Percentiles rank a stretch among this genome's conserved stretches.
Conservation (phyloP, 2,329 filamentous ascomycete genomes). For the Xylaria multiplex region DNA sequence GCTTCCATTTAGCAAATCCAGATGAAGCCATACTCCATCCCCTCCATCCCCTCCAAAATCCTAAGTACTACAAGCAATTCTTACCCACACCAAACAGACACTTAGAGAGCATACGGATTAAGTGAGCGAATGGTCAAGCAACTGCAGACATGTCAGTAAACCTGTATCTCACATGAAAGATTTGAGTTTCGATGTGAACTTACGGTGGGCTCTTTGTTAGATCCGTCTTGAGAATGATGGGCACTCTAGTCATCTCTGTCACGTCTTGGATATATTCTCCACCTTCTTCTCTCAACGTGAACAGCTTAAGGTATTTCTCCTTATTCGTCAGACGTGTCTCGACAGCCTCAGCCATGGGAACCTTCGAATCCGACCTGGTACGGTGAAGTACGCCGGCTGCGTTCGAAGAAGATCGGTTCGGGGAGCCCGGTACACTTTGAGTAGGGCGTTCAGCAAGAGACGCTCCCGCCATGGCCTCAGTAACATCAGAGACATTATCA, state of each 20-base stretch:
- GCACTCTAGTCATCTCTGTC: constrained; percentile 95
- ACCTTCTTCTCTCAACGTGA: constrained; percentile 88
- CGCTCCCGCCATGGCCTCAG: constrained; percentile 91
- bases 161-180: background rate
- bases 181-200: constrained; percentile 58
- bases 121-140: constrained; percentile 74
- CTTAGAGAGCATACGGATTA: constrained; percentile 68
- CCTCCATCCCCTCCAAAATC: constrained; percentile 24
- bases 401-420: constrained; percentile 76
- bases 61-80: constrained; percentile 25
- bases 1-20: constrained; percentile 37
- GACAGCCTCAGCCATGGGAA: constrained; percentile 76
- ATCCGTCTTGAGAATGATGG: constrained; percentile 98
- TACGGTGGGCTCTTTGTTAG: constrained; percentile 99
- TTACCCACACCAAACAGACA: constrained; percentile 1
- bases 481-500: constrained; percentile 85
- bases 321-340: constrained; percentile 89
- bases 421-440: constrained; percentile 94
- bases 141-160: constrained; percentile 57
- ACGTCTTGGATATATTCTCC: constrained; percentile 99
- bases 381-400: constrained; percentile 79
- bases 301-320: constrained; percentile 93
- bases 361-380: constrained; percentile 93
- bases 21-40: constrained; percentile 29
- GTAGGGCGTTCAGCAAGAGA: constrained; percentile 89